Evolutionary conservation across 495 filamentous ascomycete species (phyloP).

Genomic region (Mytilinidion resinicola): DNA sequence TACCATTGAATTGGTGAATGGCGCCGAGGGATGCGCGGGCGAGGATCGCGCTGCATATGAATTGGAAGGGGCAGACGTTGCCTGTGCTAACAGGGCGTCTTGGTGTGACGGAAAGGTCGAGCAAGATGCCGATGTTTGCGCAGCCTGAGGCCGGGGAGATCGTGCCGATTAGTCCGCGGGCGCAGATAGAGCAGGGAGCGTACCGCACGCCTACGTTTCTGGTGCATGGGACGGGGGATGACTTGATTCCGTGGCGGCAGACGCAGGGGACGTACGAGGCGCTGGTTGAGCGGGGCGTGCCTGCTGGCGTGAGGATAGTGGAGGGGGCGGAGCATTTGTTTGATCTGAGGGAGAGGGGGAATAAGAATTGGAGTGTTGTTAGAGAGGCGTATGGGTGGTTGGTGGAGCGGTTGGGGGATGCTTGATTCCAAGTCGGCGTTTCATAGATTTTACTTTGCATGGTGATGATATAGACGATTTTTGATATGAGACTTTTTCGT

Average conservation of each 20-base stretch:
- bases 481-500: no score
- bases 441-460: no score
- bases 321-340: conserved; percentile 6
- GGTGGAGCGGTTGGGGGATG: no score
- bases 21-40: no score
- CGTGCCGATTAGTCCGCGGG: background rate
- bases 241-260: conserved; percentile 1
- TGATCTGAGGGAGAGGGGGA: background rate
- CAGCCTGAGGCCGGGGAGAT: background rate
- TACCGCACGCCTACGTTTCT: background rate
- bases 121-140: conserved; percentile 22
- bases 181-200: conserved; percentile 29
- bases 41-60: conserved; percentile 42
- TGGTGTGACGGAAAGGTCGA: no score
- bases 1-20: no score
- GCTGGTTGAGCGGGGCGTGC: background rate
- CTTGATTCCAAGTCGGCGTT: no score
- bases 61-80: conserved; percentile 41
- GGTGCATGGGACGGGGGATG: background rate
- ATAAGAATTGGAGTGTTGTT: no score
- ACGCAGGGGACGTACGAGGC: background rate
- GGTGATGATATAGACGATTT: no score
- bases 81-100: conserved; percentile 39
- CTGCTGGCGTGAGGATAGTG: background rate
- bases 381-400: no score